Evolutionary conservation across 2,329 filamentous ascomycete species (phyloP).

Genomic region (Ceratocystis diversiconidia): DNA sequence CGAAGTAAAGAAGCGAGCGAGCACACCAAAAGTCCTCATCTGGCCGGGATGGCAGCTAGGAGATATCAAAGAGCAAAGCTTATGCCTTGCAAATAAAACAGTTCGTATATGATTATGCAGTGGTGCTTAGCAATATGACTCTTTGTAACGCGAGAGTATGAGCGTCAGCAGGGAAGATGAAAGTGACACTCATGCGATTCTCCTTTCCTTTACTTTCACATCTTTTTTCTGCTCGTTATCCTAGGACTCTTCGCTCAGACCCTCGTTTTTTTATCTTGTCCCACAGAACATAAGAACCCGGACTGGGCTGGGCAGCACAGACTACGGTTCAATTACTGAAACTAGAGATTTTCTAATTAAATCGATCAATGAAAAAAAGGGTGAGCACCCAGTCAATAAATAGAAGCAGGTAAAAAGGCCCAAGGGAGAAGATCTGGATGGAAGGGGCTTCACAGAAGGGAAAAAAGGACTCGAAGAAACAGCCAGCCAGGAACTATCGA

Average conservation of each 20-base stretch:
- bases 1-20: conserved; percentile 1
- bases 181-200: not conserved
- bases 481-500: not conserved
- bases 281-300: not conserved
- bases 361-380: not conserved
- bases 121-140: not conserved
- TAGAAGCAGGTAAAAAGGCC: not conserved
- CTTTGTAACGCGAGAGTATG: not conserved
- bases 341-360: not conserved
- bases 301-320: not conserved
- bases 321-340: not conserved
- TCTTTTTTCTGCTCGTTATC: not conserved
- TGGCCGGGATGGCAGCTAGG: not conserved
- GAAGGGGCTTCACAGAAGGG: not conserved
- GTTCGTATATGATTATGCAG: not conserved
- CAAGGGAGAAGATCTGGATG: not conserved
- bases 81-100: not conserved
- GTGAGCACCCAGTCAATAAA: not conserved
- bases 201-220: not conserved
- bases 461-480: not conserved
- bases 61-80: not conserved
- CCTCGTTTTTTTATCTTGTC: not conserved
- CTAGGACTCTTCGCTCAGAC: not conserved
- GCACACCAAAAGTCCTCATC: not conserved
- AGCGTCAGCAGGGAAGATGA: not conserved